phyloP scores from a whole-genome alignment of 768 basidiomycete species.

The Mrakia blollopis region DNA sequence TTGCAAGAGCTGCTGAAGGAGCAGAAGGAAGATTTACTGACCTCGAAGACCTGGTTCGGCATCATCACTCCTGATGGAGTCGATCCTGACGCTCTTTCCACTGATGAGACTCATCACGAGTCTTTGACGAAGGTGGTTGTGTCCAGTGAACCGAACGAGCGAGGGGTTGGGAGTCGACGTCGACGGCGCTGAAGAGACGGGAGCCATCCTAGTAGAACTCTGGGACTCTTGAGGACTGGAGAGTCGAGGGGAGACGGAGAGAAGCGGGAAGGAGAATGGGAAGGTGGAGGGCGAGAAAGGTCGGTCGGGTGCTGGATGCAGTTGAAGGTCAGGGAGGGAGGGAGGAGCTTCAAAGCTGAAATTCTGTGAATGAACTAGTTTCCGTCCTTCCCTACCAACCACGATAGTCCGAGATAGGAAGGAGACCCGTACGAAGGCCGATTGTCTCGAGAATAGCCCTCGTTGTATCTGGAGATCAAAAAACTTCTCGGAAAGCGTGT shows the following conservation, averaged over 20 bases:
- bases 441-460: too few relatives aligned
- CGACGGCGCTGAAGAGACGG: slow-evolving; percentile 1
- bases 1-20: neutral
- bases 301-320: too few relatives aligned
- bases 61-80: slow-evolving; percentile 82
- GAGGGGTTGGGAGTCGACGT: slow-evolving; percentile 10
- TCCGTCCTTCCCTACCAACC: too few relatives aligned
- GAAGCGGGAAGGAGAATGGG: neutral
- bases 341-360: too few relatives aligned
- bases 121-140: slow-evolving; percentile 74
- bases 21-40: slow-evolving; percentile 40
- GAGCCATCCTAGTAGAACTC: neutral
- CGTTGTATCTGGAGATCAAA: too few relatives aligned
- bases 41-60: slow-evolving; percentile 93
- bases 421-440: too few relatives aligned
- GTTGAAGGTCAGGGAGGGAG: too few relatives aligned
- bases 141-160: slow-evolving; percentile 51
- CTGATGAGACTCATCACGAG: slow-evolving; percentile 85
- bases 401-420: too few relatives aligned
- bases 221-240: neutral
- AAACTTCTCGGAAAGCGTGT: too few relatives aligned
- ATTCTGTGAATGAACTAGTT: too few relatives aligned
- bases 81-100: slow-evolving; percentile 74
- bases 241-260: neutral
- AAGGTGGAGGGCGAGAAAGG: neutral